Evolutionary conservation across 176 grass and related monocot genomes (phyloP), one percentile per base, ranked within the genome.

Genomic region (Tuctoria greenei): DNA sequence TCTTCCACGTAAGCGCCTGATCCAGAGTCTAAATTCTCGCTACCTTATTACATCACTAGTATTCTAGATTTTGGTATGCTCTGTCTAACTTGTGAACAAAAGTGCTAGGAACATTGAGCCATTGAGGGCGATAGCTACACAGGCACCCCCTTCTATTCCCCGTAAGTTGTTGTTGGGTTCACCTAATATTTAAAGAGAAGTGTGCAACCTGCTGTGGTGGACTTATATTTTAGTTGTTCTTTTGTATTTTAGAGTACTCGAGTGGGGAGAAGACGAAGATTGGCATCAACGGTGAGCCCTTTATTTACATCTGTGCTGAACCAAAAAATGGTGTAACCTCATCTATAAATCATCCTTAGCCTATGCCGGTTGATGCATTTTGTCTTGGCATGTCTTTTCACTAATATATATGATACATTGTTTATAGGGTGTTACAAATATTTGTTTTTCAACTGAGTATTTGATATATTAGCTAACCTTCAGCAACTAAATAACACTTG

Each of bases 241-340:
- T 79, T 84, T 79, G 86, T 5, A 38, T 25, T 81, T 67, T 87
- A 97, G 94, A 91, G 56, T 97, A 85, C 61, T 87, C 84, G 11
- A 91, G 84, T 15, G 84, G 91, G 7, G 81, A 87, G 31, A 97
- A 89, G 83, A 89, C 88, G 3, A 97, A 88, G 68, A 66, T 97
- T 34, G 94, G 94, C 39, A n/a, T n/a, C n/a, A n/a, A n/a, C n/a
- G n/a, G n/a, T n/a, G n/a, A n/a, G n/a, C n/a, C n/a, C n/a, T n/a
- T n/a, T n/a, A n/a, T n/a, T n/a, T n/a, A n/a, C n/a, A n/a, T n/a
- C n/a, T n/a, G n/a, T n/a, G n/a, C n/a, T n/a, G n/a, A n/a, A n/a
- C n/a, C n/a, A n/a, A n/a, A n/a, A n/a, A n/a, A n/a, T n/a, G n/a
- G n/a, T n/a, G n/a, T n/a, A n/a, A n/a, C n/a, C n/a, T n/a, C n/a